Percentiles rank a stretch among this genome's conserved stretches.
Evolutionary conservation across 2,329 filamentous ascomycete genomes (phyloP).

Genomic region (Cercospora janseana): DNA sequence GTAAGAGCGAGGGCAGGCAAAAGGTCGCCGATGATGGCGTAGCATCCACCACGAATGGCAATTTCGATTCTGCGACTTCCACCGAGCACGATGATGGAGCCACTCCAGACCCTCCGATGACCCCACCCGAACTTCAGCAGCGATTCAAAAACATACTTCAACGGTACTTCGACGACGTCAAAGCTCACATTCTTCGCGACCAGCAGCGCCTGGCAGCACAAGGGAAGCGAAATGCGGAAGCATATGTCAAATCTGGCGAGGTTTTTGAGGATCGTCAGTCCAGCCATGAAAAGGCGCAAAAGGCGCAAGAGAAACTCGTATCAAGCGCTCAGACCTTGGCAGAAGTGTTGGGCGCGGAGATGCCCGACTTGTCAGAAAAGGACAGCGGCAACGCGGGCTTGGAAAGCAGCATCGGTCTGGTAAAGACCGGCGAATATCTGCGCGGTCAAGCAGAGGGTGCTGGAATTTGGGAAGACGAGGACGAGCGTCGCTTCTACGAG

Average conservation of each 20-base stretch:
- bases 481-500: slow-evolving; percentile 96
- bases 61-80: slow-evolving; percentile 51
- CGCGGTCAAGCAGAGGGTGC: slow-evolving; percentile 85
- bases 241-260: slow-evolving; percentile 96
- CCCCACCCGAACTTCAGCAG: slow-evolving; percentile 72
- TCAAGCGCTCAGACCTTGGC: slow-evolving; percentile 88
- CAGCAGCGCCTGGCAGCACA: slow-evolving; percentile 86
- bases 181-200: slow-evolving; percentile 81
- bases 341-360: slow-evolving; percentile 82
- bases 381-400: slow-evolving; percentile 60
- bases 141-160: slow-evolving; percentile 82
- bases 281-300: slow-evolving; percentile 91
- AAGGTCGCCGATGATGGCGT: slow-evolving; percentile 77
- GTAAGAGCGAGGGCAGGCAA: slow-evolving; percentile 75
- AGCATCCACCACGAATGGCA: slow-evolving; percentile 54
- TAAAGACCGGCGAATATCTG: slow-evolving; percentile 91
- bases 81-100: slow-evolving; percentile 52
- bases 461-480: slow-evolving; percentile 98
- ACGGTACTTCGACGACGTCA: slow-evolving; percentile 91
- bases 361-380: slow-evolving; percentile 87
- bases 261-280: slow-evolving; percentile 96
- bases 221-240: slow-evolving; percentile 91
- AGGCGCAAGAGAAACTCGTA: slow-evolving; percentile 85
- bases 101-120: slow-evolving; percentile 69
- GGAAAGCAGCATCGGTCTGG: slow-evolving; percentile 81